Conservation (phyloP, 371 early-diverging fungal genomes). For the Nematocida major region DNA sequence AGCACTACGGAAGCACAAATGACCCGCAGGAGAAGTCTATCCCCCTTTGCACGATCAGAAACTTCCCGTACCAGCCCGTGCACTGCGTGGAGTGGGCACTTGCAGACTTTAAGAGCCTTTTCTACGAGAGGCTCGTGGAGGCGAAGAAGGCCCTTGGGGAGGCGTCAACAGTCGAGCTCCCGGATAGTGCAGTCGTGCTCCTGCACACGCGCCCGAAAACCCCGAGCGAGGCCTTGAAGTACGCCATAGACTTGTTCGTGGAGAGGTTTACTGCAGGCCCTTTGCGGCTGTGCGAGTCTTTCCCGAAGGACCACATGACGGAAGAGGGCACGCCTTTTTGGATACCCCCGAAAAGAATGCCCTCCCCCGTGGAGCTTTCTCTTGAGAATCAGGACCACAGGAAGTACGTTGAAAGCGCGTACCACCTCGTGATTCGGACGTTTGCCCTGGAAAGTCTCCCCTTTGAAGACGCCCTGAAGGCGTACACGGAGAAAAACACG, state of each 20-base stretch:
- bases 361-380: constrained; percentile 67
- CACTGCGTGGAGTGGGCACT: constrained; percentile 98
- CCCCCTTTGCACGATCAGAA: constrained; percentile 97
- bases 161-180: background rate
- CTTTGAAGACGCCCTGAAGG: background rate
- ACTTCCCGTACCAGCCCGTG: constrained; percentile 96
- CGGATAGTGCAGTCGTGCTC: constrained; percentile 59
- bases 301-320: constrained; percentile 68
- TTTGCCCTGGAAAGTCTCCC: constrained; percentile 67
- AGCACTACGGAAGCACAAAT: constrained; percentile 91
- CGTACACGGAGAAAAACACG: background rate
- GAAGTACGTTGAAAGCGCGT: constrained; percentile 79
- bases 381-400: constrained; percentile 71
- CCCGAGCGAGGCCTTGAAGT: constrained; percentile 65
- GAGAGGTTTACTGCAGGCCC: constrained; percentile 55
- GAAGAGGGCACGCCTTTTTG: constrained; percentile 84
- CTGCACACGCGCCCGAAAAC: constrained; percentile 86
- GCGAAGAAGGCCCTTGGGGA: background rate
- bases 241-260: constrained; percentile 51
- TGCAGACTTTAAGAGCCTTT: constrained; percentile 86
- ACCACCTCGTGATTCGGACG: constrained; percentile 74
- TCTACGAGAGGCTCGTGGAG: constrained; percentile 61
- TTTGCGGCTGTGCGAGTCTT: constrained; percentile 61
- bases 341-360: constrained; percentile 95
- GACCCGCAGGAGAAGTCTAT: constrained; percentile 97